Conservation (phyloP, 345 rosid species). For the Populus deltoides region DNA sequence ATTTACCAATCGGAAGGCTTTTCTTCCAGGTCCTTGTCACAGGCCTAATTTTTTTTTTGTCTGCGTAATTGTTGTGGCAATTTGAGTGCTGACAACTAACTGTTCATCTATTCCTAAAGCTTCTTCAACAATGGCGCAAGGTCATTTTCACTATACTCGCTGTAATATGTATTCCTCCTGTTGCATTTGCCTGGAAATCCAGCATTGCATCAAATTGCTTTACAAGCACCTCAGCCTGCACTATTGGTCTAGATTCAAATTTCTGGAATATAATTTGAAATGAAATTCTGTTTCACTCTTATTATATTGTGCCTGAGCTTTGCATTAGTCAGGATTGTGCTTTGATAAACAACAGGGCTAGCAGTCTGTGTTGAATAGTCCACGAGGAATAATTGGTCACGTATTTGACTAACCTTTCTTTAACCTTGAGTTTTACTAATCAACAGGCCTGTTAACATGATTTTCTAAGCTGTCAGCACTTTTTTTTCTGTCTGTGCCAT, state of each 20-base stretch:
- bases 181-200: not conserved
- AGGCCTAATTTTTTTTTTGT: not conserved
- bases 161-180: no score
- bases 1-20: not conserved
- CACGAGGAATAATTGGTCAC: no score
- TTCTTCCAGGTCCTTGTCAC: not conserved
- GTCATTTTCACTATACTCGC: not conserved
- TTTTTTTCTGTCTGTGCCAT: not conserved
- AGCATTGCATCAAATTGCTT: not conserved
- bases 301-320: no score
- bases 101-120: not conserved
- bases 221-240: no score
- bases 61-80: not conserved
- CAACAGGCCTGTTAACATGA: not conserved
- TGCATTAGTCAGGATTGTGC: no score
- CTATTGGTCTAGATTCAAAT: no score
- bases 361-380: no score
- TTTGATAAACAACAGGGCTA: no score
- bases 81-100: not conserved
- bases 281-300: no score
- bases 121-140: not conserved
- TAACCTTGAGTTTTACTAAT: not conserved
- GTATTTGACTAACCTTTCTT: no score
- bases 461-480: not conserved
- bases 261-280: no score